Evolutionary conservation across 208 protist species (phyloP), one percentile per base, ranked within the genome.

Genomic region (Phytomonas francai): DNA sequence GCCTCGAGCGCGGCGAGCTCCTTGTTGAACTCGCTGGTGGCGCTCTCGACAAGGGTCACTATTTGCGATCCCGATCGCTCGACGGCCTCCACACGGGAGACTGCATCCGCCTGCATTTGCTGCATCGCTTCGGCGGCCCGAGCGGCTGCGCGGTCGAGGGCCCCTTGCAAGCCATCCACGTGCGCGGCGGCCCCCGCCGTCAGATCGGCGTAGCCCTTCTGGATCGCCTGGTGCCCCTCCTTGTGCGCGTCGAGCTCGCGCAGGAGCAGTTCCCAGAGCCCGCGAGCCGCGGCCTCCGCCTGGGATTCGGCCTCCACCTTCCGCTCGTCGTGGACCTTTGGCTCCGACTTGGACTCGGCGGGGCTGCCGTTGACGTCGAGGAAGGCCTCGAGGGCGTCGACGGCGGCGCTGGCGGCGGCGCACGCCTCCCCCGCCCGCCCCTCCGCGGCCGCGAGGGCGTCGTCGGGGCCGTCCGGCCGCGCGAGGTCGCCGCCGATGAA

Each of bases 191-290:
- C 69, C 14, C 63, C 63, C 33, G n/a, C 22, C 32, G 59, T 67
- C n/a, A 88, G 64, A 27, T 1, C 45, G 25, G 67, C n/a, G 31
- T 80, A 63, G 42, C 31, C 45, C 12, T 33, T 31, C 11, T 58
- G 14, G 39, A 59, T 75, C 3, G 64, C 29, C 3, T 60, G 65
- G 45, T 86, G 68, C 64, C 80, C 69, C 8, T 56, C 29, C 65
- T 80, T 77, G 69, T 81, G 80, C 14, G 58, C 58, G 4, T 81
- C 77, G 25, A 91, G 68, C 70, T 91, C 81, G 3, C 61, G 63
- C 29, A 92, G 74, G 31, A 94, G 72, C 19, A 77, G 80, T 25
- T 63, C 45, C 77, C 86, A 94, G 63, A 94, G 77, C 22, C 74
- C 28, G 36, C 84, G 75, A 22, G 79, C 74, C 0, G 65, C 62